Evolutionary conservation across 1,139 yeast genomes (phyloP).

Genomic region (Pneumocystis canis): DNA sequence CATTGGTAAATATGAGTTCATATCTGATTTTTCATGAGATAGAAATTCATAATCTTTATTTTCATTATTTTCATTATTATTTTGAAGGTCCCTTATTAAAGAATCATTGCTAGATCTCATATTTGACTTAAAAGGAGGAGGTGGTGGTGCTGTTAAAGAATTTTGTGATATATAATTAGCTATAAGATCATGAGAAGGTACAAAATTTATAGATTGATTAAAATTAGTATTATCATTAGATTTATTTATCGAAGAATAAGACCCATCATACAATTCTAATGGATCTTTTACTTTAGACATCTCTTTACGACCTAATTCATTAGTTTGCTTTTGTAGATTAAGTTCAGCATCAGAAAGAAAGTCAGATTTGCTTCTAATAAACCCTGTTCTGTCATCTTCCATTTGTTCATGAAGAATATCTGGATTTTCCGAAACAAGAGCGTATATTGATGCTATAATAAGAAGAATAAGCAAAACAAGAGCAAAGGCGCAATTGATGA

Average conservation of each 20-base stretch:
- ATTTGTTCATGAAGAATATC: conserved; percentile 92
- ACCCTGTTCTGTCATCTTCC: conserved; percentile 91
- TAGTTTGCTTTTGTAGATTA: background rate
- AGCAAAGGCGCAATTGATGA: conserved; percentile 80
- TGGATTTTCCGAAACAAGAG: conserved; percentile 77
- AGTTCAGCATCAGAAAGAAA: conserved; percentile 23
- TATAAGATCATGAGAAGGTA: background rate
- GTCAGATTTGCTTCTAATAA: conserved; percentile 40
- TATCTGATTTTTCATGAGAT: background rate
- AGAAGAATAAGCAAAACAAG: conserved; percentile 59
- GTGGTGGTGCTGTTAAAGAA: background rate
- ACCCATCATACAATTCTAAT: background rate
- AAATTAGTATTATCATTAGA: background rate
- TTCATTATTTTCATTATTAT: background rate
- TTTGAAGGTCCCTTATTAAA: background rate
- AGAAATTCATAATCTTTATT: background rate
- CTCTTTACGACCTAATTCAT: background rate
- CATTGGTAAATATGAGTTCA: background rate
- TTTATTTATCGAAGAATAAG: background rate
- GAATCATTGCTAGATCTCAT: conserved; percentile 1
- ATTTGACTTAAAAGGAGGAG: background rate
- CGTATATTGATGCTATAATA: conserved; percentile 74
- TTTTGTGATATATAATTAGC: background rate
- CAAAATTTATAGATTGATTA: background rate
- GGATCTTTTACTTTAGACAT: background rate